A percentile compares a stretch with the other conserved stretches of the same genome.
Evolutionary conservation across 2,329 filamentous ascomycete species (phyloP).

Genomic region (Nannizziopsis barbatae): DNA sequence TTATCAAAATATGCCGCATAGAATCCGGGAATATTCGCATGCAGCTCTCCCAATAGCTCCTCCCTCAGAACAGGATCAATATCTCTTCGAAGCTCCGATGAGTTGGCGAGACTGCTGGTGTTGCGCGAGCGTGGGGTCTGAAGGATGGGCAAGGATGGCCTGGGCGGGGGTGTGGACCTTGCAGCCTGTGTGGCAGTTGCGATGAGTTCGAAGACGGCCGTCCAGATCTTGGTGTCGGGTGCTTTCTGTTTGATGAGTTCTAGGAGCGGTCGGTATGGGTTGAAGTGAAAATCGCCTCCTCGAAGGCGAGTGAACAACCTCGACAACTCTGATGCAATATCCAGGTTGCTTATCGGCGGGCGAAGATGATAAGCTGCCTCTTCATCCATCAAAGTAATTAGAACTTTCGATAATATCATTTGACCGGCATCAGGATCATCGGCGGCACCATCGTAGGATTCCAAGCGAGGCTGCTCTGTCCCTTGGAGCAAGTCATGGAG

Average conservation of each 20-base stretch:
- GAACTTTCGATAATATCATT: slow-evolving; percentile 7
- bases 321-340: slow-evolving; percentile 8
- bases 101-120: slow-evolving; percentile 23
- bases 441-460: slow-evolving; percentile 4
- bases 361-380: slow-evolving; percentile 10
- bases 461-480: not conserved
- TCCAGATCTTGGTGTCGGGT: slow-evolving; percentile 7
- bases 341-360: not conserved
- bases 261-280: slow-evolving; percentile 10
- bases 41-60: slow-evolving; percentile 19
- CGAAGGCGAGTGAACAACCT: slow-evolving; percentile 1
- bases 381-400: slow-evolving; percentile 4
- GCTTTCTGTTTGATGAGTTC: slow-evolving; percentile 8
- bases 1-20: slow-evolving; percentile 18
- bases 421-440: not conserved
- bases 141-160: slow-evolving; percentile 12
- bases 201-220: slow-evolving; percentile 4
- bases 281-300: slow-evolving; percentile 8
- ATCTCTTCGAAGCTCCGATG: slow-evolving; percentile 21
- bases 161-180: slow-evolving; percentile 18
- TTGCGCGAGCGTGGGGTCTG: slow-evolving; percentile 21
- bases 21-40: slow-evolving; percentile 17
- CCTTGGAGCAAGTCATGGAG: slow-evolving; percentile 8
- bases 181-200: not conserved
- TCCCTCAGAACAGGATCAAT: slow-evolving; percentile 20